Evolutionary conservation across 306 rosid genomes (phyloP), one percentile per base, ranked within the genome.

Genomic region (Dalbergia cultrata): DNA sequence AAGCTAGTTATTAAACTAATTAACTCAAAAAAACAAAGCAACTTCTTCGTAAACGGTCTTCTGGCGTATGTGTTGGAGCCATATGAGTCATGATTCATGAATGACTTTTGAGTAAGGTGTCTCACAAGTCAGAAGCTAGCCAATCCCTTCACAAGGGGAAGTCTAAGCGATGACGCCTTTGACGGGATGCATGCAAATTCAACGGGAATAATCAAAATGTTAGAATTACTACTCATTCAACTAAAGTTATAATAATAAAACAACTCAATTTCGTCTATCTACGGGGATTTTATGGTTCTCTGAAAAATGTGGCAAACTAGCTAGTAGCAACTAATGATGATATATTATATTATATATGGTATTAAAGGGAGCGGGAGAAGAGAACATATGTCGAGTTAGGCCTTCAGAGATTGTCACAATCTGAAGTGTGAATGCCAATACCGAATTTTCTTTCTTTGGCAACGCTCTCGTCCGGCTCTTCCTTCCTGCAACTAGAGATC

Each of bases 11-110:
- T 17, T 54, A 54, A 52, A 52, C 16, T 13, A 26, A 26, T 10
- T 5, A 13, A 13, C 53, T n/a, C 53, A 47, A 47, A 47, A 47
- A 47, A 47, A 13, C 0, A 62, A n/a, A 71, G 18, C 9, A 47
- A 47, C 11, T 16, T 11, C 16, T 14, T 12, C 19, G 62, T 33
- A 49, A 75, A 63, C 72, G 71, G 80, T 49, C 72, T 65, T 76
- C 65, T 65, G 65, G 41, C 73, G 54, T 65, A 5, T 39, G 58
- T 60, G 26, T 22, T 41, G 67, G 57, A n/a, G 16, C 17, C 76
- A 41, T 63, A 43, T 26, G 44, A 78, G 14, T 58, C 76, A 68
- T 78, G 13, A 78, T 19, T 79, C 17, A 4, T 57, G 22, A 26
- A 17, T 74, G 78, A 74, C 45, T 74, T 44, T 9, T 16, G 6